Evolutionary conservation across 2,329 filamentous ascomycete genomes (phyloP), one percentile per base, ranked within the genome.

Genomic region (Exophiala dermatitidis): DNA sequence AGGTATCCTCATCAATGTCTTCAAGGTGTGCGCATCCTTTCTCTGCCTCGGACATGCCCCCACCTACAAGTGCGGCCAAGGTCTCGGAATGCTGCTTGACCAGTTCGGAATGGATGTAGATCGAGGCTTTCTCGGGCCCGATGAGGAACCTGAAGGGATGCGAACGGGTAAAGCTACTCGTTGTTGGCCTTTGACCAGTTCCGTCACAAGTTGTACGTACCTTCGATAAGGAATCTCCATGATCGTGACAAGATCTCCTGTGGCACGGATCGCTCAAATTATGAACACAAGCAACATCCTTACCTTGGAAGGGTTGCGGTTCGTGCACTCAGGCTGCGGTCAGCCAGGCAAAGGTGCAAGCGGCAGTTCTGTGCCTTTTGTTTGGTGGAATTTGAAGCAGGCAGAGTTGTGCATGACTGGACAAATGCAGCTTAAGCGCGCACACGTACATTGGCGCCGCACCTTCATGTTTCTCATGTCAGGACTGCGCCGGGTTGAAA

Each of bases 41-140:
- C 36, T 57, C 41, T 12, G 58, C 53, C 37, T 63, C 60, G n/a
- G 41, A 19, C 48, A 62, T 57, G 19, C 48, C 46, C 36, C 57
- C 55, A 7, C 51, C 52, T 43, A 62, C 51, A 44, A 59, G 49
- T 7, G 45, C 41, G 32, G 52, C 57, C 7, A 64, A 40, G 6
- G 54, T 52, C 9, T 33, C 31, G 2, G 60, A 63, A 12, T 52
- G 58, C 19, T 58, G 33, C 5, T 54, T 30, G 29, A 63, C 34
- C n/a, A 64, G 46, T n/a, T 48, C 36, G 7, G 56, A 40, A 54
- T 64, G 60, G 28, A 60, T 49, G 40, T 58, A 60, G 45, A 62
- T 53, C 3, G 52, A 36, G 28, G 52, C 59, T 4, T 48, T 45
- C n/a, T 51, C 19, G 8, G 47, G 47, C 9, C 57, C 58, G 12